Base-by-base conservation (phyloP, 108 stramenopile genomes). In the Phaeodactylum tricornutum region DNA sequence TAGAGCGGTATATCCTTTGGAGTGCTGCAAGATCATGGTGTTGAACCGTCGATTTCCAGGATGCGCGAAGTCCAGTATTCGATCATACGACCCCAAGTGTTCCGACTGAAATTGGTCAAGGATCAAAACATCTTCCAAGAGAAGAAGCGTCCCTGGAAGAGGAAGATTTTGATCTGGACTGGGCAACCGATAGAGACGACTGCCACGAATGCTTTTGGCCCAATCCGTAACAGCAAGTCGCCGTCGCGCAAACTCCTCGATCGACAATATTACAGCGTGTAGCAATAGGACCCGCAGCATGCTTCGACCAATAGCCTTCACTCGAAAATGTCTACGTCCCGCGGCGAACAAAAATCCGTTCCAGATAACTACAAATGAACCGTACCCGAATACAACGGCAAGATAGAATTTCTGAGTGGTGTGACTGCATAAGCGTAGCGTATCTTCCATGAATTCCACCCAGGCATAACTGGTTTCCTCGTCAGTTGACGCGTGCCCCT, bases 11-110 rank as follows among this genome's bases (percentile, higher is more conserved):
- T 69, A 75, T 11, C 24, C 36, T 29, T 32, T 20, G 7, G 54
- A 32, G 29, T 46, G 53, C 2, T 25, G 26, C 2, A 53, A 30
- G 1, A 61, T 37, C 31, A 68, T 21, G 20, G 36, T 9, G 5
- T 64, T 71, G 57, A 59, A 68, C 15, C 28, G 19, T 2, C 21
- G 32, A 44, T 78, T 78, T 38, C 77, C 77, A 25, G 72, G 69
- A 43, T 78, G 77, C 5, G 55, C 44, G 29, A 60, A 32, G 22
- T 73, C 72, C 3, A 73, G 1, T 14, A 78, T 38, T 2, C 48
- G 9, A 0, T 53, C 27, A 42, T 63, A 78, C 1, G 57, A 62
- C 12, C 55, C 77, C 34, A 78, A 22, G 32, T 67, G 55, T 12
- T 47, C 33, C 9, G 71, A 55, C 29, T 52, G 29, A 24, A 59